A percentile compares a stretch with the other conserved stretches of the same genome.
Evolutionary conservation across 306 rosid genomes (phyloP).

Genomic region (Pueraria montana): DNA sequence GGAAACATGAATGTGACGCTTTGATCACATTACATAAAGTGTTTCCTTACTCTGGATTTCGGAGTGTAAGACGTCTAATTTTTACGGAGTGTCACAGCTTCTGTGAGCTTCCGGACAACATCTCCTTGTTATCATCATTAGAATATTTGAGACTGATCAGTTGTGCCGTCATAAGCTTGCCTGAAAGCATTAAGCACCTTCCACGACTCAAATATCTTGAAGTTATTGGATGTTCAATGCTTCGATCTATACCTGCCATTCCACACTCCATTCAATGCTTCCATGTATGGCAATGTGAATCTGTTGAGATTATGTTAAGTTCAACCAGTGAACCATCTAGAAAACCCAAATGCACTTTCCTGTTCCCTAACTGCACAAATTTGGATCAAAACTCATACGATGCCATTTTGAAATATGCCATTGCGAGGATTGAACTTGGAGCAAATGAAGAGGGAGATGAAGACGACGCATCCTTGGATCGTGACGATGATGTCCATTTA

Average conservation of each 20-base stretch:
- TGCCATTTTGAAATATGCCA: background rate
- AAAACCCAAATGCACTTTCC: background rate
- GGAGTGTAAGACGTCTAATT: too few relatives aligned
- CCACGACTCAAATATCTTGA: background rate
- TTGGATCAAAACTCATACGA: background rate
- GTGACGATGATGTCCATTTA: background rate
- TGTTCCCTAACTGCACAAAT: background rate
- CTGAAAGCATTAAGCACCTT: constrained; percentile 27
- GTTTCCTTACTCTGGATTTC: too few relatives aligned
- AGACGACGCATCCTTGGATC: too few relatives aligned
- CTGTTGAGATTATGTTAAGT: background rate
- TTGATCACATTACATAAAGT: too few relatives aligned
- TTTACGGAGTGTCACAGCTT: too few relatives aligned
- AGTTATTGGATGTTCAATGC: background rate
- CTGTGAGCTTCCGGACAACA: too few relatives aligned
- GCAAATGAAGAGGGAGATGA: background rate
- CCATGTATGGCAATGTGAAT: background rate
- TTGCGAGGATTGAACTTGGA: background rate
- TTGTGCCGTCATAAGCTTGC: background rate
- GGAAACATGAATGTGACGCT: too few relatives aligned
- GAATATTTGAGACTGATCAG: accelerated
- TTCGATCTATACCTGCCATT: constrained; percentile 22
- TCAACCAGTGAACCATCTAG: background rate
- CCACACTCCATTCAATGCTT: constrained; percentile 6
- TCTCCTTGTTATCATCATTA: constrained; percentile 39